These are phyloP conservation scores for Hammondia hammondi DNA, from an alignment of 169 alveolate genomes.

Conservation along the genomic window DNA sequence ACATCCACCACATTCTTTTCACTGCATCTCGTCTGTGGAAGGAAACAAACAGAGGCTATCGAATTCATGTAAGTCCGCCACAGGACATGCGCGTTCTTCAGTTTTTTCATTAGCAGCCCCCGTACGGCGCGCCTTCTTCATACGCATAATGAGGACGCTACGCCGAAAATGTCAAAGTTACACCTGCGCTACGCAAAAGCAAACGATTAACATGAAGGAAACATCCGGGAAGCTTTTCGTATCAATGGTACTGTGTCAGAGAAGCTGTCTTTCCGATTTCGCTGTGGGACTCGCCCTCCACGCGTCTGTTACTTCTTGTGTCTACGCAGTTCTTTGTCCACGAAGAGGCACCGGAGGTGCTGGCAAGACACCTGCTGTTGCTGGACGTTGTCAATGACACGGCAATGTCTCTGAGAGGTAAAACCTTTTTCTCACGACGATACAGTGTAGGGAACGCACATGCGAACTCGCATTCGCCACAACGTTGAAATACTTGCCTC, in stretches of 20 bases:
- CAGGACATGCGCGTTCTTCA: neutral
- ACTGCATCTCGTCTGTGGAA: slow-evolving; percentile 67
- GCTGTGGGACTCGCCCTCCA: too few relatives aligned
- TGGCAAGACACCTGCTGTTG: slow-evolving; percentile 82
- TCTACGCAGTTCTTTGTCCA: slow-evolving; percentile 77
- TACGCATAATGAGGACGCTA: too few relatives aligned
- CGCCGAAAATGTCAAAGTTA: too few relatives aligned
- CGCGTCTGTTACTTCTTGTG: neutral
- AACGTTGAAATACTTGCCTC: too few relatives aligned
- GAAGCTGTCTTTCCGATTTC: too few relatives aligned
- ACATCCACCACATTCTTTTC: slow-evolving; percentile 81
- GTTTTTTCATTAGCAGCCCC: neutral
- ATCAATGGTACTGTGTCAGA: too few relatives aligned
- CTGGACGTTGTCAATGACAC: slow-evolving; percentile 80
- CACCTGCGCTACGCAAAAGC: too few relatives aligned
- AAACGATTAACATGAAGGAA: too few relatives aligned
- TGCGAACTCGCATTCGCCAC: too few relatives aligned
- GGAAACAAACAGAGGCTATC: neutral
- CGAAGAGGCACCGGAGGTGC: slow-evolving; percentile 80
- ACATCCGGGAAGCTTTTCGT: too few relatives aligned
- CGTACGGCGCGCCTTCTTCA: neutral
- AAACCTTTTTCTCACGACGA: too few relatives aligned
- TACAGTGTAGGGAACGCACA: too few relatives aligned
- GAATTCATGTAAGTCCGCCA: neutral
- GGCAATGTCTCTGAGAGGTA: slow-evolving; percentile 76